Percentiles rank a stretch among this genome's conserved stretches.
These are phyloP conservation scores for Dipodascopsis tothii DNA, from an alignment of 805 yeast genomes.

Conservation along the genomic window DNA sequence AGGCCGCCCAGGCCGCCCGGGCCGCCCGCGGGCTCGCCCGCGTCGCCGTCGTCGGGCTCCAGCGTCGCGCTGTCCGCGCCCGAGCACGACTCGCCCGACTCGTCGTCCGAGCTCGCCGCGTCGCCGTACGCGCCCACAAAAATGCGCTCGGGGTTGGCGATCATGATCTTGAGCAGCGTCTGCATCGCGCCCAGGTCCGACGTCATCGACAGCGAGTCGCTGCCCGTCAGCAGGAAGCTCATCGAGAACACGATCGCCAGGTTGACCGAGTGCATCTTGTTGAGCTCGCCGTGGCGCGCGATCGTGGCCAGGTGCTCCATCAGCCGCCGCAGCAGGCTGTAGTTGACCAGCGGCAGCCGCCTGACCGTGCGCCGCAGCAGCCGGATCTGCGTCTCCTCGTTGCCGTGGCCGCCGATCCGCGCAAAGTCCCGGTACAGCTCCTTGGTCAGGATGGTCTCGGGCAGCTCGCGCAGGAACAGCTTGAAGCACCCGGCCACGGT, in stretches of 20 bases:
- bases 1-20: too few relatives aligned
- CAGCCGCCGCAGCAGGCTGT: slow-evolving; percentile 57
- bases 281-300: slow-evolving; percentile 55
- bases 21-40: too few relatives aligned
- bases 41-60: too few relatives aligned
- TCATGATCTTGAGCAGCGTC: slow-evolving; percentile 44
- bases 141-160: slow-evolving; percentile 30
- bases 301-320: slow-evolving; percentile 64
- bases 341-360: slow-evolving; percentile 58
- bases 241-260: slow-evolving; percentile 80
- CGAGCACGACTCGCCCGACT: too few relatives aligned
- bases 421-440: slow-evolving; percentile 58
- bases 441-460: slow-evolving; percentile 73
- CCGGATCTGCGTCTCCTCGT: slow-evolving; percentile 64
- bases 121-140: slow-evolving; percentile 23
- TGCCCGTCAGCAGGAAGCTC: slow-evolving; percentile 42
- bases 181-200: slow-evolving; percentile 49
- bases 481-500: slow-evolving; percentile 81
- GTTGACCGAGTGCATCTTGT: slow-evolving; percentile 84
- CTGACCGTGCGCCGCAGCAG: slow-evolving; percentile 31
- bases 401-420: slow-evolving; percentile 51
- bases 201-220: slow-evolving; percentile 35
- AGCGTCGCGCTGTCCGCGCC: too few relatives aligned
- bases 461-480: slow-evolving; percentile 73
- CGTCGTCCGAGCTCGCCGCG: background rate